These are phyloP conservation scores for Melaleuca quinquenervia DNA, from an alignment of 345 rosid species.

Conservation along the genomic window DNA sequence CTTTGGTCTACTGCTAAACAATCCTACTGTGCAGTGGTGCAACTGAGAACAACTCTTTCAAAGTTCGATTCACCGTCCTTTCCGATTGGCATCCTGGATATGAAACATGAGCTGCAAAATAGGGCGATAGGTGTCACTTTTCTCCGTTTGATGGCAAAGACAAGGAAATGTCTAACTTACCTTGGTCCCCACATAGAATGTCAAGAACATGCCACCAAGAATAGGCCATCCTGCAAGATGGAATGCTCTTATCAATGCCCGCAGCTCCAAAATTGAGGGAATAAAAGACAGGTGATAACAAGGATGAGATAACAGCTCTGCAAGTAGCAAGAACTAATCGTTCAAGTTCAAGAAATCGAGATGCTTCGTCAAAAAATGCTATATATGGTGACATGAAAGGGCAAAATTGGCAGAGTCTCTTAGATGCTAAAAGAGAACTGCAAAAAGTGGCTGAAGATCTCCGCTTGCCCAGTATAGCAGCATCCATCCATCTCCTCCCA, in stretches of 20 bases:
- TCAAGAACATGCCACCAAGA: slow-evolving; percentile 44
- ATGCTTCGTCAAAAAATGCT: neutral
- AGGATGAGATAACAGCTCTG: neutral
- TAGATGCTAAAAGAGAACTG: neutral
- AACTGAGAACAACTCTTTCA: neutral
- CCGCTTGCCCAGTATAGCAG: neutral
- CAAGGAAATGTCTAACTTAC: slow-evolving; percentile 13
- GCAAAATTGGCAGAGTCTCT: neutral
- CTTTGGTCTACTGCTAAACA: neutral
- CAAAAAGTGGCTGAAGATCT: neutral
- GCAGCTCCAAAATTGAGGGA: neutral
- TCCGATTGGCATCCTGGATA: slow-evolving; percentile 34
- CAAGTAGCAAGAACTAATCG: neutral
- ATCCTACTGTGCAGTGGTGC: neutral
- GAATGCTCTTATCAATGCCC: neutral
- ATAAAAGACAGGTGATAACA: neutral
- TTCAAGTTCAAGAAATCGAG: neutral
- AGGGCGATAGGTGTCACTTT: neutral
- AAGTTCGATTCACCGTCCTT: slow-evolving; percentile 4
- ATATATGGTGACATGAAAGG: neutral
- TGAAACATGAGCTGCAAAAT: slow-evolving; percentile 67
- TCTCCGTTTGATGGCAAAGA: neutral
- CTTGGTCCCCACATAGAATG: slow-evolving; percentile 81
- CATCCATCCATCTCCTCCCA: neutral
- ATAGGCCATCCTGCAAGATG: slow-evolving; percentile 48